phyloP scores from a whole-genome alignment of 2,329 filamentous ascomycete species.

The Aureobasidium sp. region DNA sequence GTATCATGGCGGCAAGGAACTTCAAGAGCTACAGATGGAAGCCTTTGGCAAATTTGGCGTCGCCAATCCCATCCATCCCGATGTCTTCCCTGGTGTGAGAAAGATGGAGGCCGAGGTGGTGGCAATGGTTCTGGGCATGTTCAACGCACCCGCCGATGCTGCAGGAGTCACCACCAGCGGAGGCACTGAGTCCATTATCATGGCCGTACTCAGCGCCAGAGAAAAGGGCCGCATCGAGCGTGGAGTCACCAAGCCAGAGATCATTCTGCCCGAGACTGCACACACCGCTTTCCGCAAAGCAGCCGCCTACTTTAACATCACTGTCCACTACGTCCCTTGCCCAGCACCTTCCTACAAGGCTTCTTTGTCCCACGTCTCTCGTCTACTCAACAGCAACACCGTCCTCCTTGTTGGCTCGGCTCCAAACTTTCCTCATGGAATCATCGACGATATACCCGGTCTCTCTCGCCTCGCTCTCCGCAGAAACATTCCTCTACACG shows the following conservation, averaged over 20 bases:
- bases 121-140: constrained; percentile 84
- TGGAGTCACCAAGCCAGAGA: constrained; percentile 92
- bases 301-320: constrained; percentile 96
- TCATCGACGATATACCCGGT: constrained; percentile 92
- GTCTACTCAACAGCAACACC: constrained; percentile 95
- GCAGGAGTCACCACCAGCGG: constrained; percentile 93
- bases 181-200: constrained; percentile 96
- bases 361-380: constrained; percentile 77
- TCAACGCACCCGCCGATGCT: constrained; percentile 87
- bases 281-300: constrained; percentile 99
- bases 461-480: constrained; percentile 86
- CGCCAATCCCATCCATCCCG: constrained; percentile 95
- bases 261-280: constrained; percentile 95
- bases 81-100: constrained; percentile 96
- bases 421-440: constrained; percentile 98
- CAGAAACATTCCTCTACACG: constrained; percentile 87
- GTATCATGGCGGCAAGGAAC: constrained; percentile 89
- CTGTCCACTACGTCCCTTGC: constrained; percentile 88
- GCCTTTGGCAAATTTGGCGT: constrained; percentile 97
- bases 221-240: constrained; percentile 91
- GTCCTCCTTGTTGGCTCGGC: constrained; percentile 93
- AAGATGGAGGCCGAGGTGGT: constrained; percentile 99
- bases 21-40: constrained; percentile 88
- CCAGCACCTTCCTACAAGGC: constrained; percentile 90
- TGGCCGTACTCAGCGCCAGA: constrained; percentile 91